Conservation (phyloP, 73 alveolate genomes). For the Paramecium tetraurelia region DNA sequence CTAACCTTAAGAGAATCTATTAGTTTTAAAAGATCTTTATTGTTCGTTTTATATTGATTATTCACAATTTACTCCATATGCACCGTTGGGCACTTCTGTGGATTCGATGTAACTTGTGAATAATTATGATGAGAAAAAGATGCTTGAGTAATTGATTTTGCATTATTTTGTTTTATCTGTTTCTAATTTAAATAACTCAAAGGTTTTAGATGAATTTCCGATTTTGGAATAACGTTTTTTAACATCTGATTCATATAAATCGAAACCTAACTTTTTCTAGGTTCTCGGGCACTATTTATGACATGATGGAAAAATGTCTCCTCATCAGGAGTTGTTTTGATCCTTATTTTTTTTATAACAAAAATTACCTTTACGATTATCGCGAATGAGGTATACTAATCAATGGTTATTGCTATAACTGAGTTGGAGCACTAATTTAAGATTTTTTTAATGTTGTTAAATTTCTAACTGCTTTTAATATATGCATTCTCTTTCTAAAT, state of each 20-base stretch:
- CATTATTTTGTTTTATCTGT: neutral
- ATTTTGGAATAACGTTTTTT: neutral
- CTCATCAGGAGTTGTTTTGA: neutral
- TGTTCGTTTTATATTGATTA: neutral
- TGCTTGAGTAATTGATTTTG: neutral
- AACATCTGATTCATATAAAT: neutral
- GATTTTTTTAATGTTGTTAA: neutral
- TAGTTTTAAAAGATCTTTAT: neutral
- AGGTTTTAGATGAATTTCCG: neutral
- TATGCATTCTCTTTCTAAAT: conserved; percentile 7
- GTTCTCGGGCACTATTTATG: neutral
- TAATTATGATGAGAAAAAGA: neutral
- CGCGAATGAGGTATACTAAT: neutral
- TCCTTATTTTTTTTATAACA: neutral
- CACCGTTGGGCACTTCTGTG: neutral
- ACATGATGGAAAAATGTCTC: neutral
- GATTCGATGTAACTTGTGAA: neutral
- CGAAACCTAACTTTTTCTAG: neutral
- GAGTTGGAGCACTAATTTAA: neutral
- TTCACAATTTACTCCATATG: neutral
- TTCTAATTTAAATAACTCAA: neutral
- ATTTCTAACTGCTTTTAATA: neutral
- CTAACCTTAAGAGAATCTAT: neutral
- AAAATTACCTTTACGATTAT: neutral
- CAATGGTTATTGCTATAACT: neutral